Evolutionary conservation across 176 grass and related monocot genomes (phyloP).

Genomic region (Oryza nivara): DNA sequence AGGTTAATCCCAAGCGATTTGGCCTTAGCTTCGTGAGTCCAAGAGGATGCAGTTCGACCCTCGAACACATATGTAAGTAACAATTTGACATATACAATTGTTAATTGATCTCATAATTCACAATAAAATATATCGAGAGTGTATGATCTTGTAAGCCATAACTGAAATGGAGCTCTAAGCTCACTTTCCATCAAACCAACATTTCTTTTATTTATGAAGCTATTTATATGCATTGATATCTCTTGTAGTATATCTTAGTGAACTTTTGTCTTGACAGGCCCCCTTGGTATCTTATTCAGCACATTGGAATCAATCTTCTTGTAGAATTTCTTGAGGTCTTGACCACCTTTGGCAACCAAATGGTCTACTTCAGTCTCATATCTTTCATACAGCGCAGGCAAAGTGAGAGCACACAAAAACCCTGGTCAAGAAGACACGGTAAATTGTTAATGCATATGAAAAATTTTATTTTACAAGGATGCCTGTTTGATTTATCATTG

Average conservation of each 20-base stretch:
- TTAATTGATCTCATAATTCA: background rate
- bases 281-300: constrained; percentile 90
- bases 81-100: background rate
- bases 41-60: background rate
- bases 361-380: constrained; percentile 73
- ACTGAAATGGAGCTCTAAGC: background rate
- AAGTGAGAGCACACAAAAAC: constrained; percentile 62
- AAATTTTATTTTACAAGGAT: background rate
- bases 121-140: background rate
- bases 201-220: background rate
- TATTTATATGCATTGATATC: background rate
- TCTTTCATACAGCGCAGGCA: constrained; percentile 78
- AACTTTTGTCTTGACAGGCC: constrained; percentile 60
- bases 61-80: background rate
- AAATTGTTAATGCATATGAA: background rate
- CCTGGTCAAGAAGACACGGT: constrained; percentile 40
- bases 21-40: background rate
- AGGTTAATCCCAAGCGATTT: background rate
- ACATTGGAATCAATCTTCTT: constrained; percentile 68
- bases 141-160: background rate
- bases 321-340: constrained; percentile 81
- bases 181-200: background rate
- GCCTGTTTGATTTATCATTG: background rate
- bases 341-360: constrained; percentile 53
- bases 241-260: background rate